Evolutionary conservation across 805 yeast genomes (phyloP).

Genomic region (Candida pini): DNA sequence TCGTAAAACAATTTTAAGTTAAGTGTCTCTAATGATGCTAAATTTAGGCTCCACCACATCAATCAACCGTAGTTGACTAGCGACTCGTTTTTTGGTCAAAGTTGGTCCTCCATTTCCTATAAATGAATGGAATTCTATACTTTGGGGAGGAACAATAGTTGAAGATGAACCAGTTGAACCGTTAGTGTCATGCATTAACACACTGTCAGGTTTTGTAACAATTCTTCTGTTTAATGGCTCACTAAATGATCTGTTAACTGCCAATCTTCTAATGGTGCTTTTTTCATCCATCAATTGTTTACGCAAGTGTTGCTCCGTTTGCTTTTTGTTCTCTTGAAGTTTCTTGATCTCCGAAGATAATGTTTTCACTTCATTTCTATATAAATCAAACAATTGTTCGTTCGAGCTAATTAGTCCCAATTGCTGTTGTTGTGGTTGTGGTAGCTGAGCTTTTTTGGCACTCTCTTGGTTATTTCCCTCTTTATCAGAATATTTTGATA

Average conservation of each 20-base stretch:
- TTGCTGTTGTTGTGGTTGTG: neutral
- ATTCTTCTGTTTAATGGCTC: conserved; percentile 5
- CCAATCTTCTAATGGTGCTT: conserved; percentile 17
- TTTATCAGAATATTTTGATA: too few relatives aligned
- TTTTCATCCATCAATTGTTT: conserved; percentile 22
- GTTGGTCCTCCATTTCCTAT: conserved; percentile 50
- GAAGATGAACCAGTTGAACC: too few relatives aligned
- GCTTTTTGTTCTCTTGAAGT: conserved; percentile 15
- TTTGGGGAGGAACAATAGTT: too few relatives aligned
- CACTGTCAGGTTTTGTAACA: too few relatives aligned
- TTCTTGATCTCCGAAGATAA: conserved; percentile 18
- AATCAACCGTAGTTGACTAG: conserved; percentile 59
- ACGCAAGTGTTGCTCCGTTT: conserved; percentile 17
- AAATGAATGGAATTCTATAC: too few relatives aligned
- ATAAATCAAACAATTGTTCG: conserved; percentile 23
- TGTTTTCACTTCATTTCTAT: conserved; percentile 24
- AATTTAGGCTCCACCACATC: conserved; percentile 19
- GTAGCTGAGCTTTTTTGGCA: too few relatives aligned
- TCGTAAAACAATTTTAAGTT: neutral
- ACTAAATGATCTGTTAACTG: conserved; percentile 10
- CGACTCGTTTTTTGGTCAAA: conserved; percentile 79
- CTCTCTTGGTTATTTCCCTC: too few relatives aligned
- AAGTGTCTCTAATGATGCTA: conserved; percentile 13
- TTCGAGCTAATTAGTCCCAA: conserved; percentile 15
- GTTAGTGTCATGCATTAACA: too few relatives aligned